phyloP scores from a whole-genome alignment of 768 basidiomycete genomes.

The Pleurotus eryngii region DNA sequence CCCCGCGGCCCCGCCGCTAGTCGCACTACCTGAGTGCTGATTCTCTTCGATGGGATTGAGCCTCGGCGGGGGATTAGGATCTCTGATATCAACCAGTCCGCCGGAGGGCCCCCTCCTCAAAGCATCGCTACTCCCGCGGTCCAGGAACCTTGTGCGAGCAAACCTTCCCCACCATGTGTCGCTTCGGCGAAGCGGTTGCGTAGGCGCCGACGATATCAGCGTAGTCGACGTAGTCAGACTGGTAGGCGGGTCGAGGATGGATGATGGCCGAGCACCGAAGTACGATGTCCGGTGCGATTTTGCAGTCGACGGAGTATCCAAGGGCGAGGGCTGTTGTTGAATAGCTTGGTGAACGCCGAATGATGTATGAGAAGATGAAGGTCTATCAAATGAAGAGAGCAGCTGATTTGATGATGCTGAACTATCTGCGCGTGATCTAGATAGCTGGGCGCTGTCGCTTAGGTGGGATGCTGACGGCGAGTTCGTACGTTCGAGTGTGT shows the following conservation, averaged over 20 bases:
- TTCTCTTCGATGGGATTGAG: constrained; percentile 60
- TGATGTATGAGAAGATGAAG: constrained; percentile 7
- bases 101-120: constrained; percentile 19
- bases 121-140: constrained; percentile 46
- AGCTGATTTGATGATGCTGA: background rate
- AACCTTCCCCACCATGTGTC: constrained; percentile 82
- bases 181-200: constrained; percentile 54
- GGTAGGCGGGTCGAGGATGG: constrained; percentile 16
- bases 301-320: constrained; percentile 1
- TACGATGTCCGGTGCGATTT: constrained; percentile 17
- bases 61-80: constrained; percentile 75
- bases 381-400: constrained; percentile 2
- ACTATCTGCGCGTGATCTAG: constrained; percentile 1
- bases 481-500: constrained; percentile 16
- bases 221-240: constrained; percentile 24
- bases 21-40: constrained; percentile 23
- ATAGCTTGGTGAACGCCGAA: background rate
- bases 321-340: background rate
- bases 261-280: constrained; percentile 17
- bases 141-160: constrained; percentile 60
- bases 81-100: constrained; percentile 56
- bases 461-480: background rate
- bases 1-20: constrained; percentile 10
- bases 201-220: constrained; percentile 37
- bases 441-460: background rate